Percentiles rank a stretch among this genome's conserved stretches.
These are phyloP conservation scores for Trichodelitschia bisporula DNA, from an alignment of 495 filamentous ascomycete genomes.

Conservation along the genomic window DNA sequence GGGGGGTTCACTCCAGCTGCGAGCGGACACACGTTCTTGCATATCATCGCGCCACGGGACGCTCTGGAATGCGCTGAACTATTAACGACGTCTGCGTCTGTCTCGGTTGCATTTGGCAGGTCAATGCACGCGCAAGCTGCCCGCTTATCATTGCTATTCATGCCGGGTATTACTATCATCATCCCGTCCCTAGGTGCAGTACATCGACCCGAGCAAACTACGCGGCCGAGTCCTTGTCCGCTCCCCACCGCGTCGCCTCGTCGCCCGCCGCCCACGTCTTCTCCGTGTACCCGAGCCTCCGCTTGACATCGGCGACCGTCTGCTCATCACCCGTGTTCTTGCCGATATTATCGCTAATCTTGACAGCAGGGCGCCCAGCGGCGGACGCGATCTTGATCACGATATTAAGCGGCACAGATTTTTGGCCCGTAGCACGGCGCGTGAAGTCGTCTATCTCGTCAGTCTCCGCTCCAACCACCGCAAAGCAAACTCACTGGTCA, in stretches of 20 bases:
- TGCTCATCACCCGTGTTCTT: constrained; percentile 81
- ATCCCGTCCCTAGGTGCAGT: too few species aligned
- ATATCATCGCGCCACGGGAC: too few species aligned
- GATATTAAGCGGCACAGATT: constrained; percentile 87
- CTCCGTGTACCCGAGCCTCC: constrained; percentile 61
- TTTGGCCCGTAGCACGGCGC: constrained; percentile 38
- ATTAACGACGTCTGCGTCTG: too few species aligned
- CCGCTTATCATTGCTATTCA: too few species aligned
- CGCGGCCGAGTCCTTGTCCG: constrained; percentile 1
- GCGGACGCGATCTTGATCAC: constrained; percentile 89
- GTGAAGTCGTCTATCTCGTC: constrained; percentile 44
- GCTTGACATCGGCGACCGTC: constrained; percentile 65
- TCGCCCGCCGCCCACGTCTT: constrained; percentile 62
- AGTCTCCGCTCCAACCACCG: background rate
- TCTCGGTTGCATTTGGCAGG: too few species aligned
- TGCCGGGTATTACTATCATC: too few species aligned
- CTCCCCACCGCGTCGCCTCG: constrained; percentile 59
- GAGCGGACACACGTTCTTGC: too few species aligned
- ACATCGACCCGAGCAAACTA: too few species aligned
- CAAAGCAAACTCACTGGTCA: constrained; percentile 39
- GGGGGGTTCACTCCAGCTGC: too few species aligned
- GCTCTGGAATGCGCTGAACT: too few species aligned
- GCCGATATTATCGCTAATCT: constrained; percentile 89
- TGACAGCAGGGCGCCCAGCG: constrained; percentile 58
- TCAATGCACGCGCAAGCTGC: too few species aligned